Base-by-base conservation (phyloP, 768 basidiomycete genomes). In the Mycena venus region DNA sequence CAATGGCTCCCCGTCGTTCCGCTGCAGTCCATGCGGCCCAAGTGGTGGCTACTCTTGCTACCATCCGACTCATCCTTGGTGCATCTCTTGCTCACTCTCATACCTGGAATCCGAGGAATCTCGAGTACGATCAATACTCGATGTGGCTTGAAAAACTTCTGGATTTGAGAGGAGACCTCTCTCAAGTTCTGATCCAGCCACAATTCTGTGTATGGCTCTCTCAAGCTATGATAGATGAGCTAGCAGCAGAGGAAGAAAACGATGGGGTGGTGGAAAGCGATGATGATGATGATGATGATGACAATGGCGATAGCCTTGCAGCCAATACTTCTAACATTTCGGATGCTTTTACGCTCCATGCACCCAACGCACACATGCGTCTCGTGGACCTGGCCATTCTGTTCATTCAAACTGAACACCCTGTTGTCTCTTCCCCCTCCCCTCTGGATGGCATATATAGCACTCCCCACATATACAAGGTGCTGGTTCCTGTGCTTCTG, bases 101-200 rank as follows among this genome's bases (percentile, higher is more conserved):
- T 11, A 55, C 53, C 17, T 55, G 10, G 12, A 55, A 55, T 55
- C 53, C 27, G 27, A 55, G 53, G 53, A 55, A 55, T 55, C 53
- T 55, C 27, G 27, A 55, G 14, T 55, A 55, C 21, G 53, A 55
- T 29, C 53, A 55, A 55, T 55, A 55, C 53, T 4, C 53, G 14
- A 55, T 55, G 53, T 55, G 53, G 53, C 53, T 55, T 15, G 27
- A 55, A 17, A 55, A 55, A 19, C 53, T 55, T 55, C 53, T 55
- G 53, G 53, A 55, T 55, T 55, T 55, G 53, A 55, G 53, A 55
- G 53, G 53, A 9, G 53, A 55, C 53, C 53, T 55, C 53, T 55
- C 53, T 55, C 53, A 55, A 31, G 53, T 55, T 55, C 53, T 55
- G 53, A 55, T 55, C 53, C 53, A 55, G 53, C 53, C 53, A 19